A percentile compares a stretch with the other conserved stretches of the same genome.
phyloP scores from a whole-genome alignment of 352 stramenopile genomes.

The Pythium biforme region DNA sequence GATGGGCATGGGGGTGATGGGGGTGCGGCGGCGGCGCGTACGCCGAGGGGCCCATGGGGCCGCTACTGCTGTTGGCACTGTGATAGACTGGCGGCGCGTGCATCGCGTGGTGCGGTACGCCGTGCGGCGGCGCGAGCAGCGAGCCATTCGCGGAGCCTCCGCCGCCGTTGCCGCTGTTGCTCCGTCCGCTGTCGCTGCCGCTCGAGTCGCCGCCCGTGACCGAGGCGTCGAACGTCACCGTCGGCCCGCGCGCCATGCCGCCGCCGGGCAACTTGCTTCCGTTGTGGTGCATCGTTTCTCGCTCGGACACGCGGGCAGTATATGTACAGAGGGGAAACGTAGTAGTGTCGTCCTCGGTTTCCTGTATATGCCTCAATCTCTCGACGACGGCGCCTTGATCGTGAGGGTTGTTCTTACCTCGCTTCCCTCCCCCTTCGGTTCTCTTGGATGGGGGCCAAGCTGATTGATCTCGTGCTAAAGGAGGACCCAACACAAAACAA shows the following conservation, averaged over 20 bases:
- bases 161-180: slow-evolving; percentile 8
- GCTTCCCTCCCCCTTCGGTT: not conserved
- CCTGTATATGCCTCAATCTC: too few relatives aligned
- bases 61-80: not conserved
- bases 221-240: slow-evolving; percentile 73
- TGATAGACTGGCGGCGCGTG: slow-evolving; percentile 1
- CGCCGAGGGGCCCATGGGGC: not conserved
- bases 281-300: slow-evolving; percentile 50
- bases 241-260: slow-evolving; percentile 27
- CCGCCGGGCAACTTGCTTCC: slow-evolving; percentile 37
- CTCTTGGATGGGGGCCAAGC: not conserved
- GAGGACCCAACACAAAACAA: not conserved
- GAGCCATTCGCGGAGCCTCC: not conserved
- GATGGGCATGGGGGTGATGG: not conserved
- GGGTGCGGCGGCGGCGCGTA: slow-evolving; percentile 1
- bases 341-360: too few relatives aligned
- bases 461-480: not conserved
- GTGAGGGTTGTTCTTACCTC: too few relatives aligned
- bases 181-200: slow-evolving; percentile 44
- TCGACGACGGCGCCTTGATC: not conserved
- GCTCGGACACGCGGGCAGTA: too few relatives aligned
- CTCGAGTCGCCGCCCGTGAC: slow-evolving; percentile 47
- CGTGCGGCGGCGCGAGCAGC: not conserved
- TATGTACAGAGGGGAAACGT: not conserved
- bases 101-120: not conserved